phyloP scores from a whole-genome alignment of 345 rosid species.

The Eucalyptus pauciflora region DNA sequence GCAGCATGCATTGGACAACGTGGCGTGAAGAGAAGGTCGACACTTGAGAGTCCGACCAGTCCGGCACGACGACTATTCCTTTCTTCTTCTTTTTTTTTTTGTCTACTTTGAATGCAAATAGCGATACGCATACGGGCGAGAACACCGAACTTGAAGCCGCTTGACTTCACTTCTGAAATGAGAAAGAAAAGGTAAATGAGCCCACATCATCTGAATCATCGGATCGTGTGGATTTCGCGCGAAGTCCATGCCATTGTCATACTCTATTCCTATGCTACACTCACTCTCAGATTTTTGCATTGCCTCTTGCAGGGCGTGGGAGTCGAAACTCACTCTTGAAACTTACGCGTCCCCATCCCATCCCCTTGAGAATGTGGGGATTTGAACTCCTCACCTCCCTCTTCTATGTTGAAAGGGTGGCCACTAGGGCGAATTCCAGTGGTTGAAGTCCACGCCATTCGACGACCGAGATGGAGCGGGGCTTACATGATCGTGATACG shows the following conservation, averaged over 20 bases:
- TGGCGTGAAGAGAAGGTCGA: not conserved
- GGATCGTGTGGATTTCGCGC: not conserved
- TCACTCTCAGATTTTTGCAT: no score
- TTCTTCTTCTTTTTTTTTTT: accelerated
- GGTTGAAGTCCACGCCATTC: not conserved
- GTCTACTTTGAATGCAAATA: not conserved
- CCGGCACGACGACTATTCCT: not conserved
- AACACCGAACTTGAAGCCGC: not conserved
- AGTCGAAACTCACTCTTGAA: no score
- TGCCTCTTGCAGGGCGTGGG: no score
- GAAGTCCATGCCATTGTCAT: no score
- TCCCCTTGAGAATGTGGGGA: no score
- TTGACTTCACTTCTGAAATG: not conserved
- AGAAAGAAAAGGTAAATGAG: not conserved
- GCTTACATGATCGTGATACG: not conserved
- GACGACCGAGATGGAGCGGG: not conserved
- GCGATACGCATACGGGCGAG: not conserved
- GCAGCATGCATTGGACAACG: not conserved
- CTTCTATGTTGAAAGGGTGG: no score
- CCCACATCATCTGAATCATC: not conserved
- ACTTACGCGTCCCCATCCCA: no score
- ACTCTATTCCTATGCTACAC: no score
- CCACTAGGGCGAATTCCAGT: no score
- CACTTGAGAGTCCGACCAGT: not conserved
- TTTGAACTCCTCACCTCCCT: no score